A percentile compares a stretch with the other conserved stretches of the same genome.
Evolutionary conservation across 495 filamentous ascomycete species (phyloP).

Genomic region (Penicillium nucicola): DNA sequence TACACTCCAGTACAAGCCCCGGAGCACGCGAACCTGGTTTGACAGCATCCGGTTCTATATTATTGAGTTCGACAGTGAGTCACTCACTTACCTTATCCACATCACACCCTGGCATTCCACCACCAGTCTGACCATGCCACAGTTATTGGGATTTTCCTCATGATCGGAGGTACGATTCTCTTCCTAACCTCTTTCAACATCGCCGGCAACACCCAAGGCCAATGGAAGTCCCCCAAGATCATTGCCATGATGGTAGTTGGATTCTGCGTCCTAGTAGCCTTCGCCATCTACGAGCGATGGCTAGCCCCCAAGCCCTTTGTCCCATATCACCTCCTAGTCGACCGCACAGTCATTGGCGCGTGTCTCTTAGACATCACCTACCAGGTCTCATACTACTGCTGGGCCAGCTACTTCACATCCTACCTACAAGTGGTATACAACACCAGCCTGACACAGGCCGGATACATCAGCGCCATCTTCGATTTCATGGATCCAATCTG

Average conservation of each 20-base stretch:
- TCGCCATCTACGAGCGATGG: conserved; percentile 54
- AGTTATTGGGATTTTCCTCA: conserved; percentile 54
- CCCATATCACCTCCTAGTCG: conserved; percentile 50
- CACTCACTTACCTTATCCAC: too few species aligned
- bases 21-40: conserved; percentile 32
- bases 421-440: conserved; percentile 67
- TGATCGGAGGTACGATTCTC: conserved; percentile 53
- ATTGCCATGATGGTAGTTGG: conserved; percentile 60
- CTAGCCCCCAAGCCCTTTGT: conserved; percentile 57
- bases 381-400: conserved; percentile 53
- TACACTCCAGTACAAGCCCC: conserved; percentile 23
- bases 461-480: conserved; percentile 53
- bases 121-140: not conserved
- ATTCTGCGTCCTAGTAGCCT: conserved; percentile 47
- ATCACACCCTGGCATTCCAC: not conserved
- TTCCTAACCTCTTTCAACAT: conserved; percentile 62
- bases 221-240: conserved; percentile 50
- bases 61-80: conserved; percentile 56
- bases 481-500: conserved; percentile 46
- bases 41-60: conserved; percentile 48
- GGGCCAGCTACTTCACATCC: conserved; percentile 60
- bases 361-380: conserved; percentile 54
- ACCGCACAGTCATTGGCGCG: conserved; percentile 64
- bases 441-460: conserved; percentile 52
- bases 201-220: conserved; percentile 36